These are phyloP conservation scores for Claviceps humidiphila DNA, from an alignment of 2,329 filamentous ascomycete species.

Conservation along the genomic window DNA sequence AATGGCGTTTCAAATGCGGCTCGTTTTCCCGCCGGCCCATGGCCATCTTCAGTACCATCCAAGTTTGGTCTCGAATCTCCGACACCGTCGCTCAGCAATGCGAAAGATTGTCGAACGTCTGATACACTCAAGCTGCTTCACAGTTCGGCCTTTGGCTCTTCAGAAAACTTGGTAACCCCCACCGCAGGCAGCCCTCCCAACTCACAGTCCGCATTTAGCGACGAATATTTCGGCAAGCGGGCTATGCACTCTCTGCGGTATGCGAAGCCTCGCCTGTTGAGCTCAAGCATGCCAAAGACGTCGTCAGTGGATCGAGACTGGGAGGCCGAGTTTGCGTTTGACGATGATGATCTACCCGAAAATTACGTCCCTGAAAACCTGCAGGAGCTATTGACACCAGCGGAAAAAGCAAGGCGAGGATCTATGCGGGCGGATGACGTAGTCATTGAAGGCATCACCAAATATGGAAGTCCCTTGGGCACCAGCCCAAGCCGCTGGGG, in stretches of 20 bases:
- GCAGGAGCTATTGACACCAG: conserved; percentile 52
- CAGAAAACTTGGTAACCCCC: conserved; percentile 45
- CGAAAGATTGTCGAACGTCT: conserved; percentile 46
- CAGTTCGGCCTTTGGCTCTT: conserved; percentile 54
- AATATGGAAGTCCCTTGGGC: conserved; percentile 48
- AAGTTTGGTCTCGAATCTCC: conserved; percentile 84
- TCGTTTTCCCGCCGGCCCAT: conserved; percentile 62
- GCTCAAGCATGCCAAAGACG: conserved; percentile 54
- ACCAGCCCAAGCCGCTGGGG: conserved; percentile 50
- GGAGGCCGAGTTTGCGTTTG: conserved; percentile 62
- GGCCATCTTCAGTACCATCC: conserved; percentile 83
- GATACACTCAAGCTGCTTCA: conserved; percentile 52
- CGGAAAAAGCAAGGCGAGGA: conserved; percentile 52
- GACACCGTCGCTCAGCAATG: conserved; percentile 55
- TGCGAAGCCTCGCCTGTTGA: conserved; percentile 53
- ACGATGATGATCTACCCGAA: conserved; percentile 43
- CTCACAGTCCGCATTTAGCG: conserved; percentile 37
- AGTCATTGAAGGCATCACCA: conserved; percentile 33
- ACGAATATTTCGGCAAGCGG: conserved; percentile 58
- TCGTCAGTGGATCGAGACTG: conserved; percentile 51
- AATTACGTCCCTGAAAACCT: conserved; percentile 61
- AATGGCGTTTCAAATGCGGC: conserved; percentile 89
- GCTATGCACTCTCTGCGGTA: conserved; percentile 56
- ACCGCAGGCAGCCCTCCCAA: conserved; percentile 33
- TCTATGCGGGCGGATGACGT: conserved; percentile 40